Evolutionary conservation across 345 rosid genomes (phyloP), one percentile per base, ranked within the genome.

Genomic region (Citrus reticulata): DNA sequence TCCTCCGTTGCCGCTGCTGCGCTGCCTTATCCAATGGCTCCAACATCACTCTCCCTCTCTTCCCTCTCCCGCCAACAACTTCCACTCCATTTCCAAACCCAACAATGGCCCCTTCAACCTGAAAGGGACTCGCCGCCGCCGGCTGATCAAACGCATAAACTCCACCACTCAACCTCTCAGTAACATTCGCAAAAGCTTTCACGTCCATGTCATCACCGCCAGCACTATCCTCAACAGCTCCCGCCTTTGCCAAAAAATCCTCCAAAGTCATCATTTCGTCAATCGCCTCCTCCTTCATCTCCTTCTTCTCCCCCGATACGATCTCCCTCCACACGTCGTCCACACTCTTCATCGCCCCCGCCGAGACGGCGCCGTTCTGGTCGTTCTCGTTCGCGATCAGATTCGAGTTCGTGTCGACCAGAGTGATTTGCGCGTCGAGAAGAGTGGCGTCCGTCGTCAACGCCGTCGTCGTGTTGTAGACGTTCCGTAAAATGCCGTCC

Each of bases 291-390:
- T 89, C 91, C 84, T 96, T 96, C 92, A 87, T 68, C 77, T 84
- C 90, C 78, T 80, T 89, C 66, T 81, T 87, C 78, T 89, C 92
- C 46, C 88, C 90, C 2, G 91, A 89, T 19, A 92, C 91, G 67
- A 96, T 92, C 86, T 92, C 99, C 74, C 88, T 86, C 99, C 98
- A 93, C n/a, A 91, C 91, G 25, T 94, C 95, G 11, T 96, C 96
- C 8, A 84, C 95, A 2, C 83, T 90, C 81, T 80, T 89, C 59
- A 76, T 74, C 55, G 30, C 59, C 19, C 72, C 76, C 71, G 71
- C 60, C 9, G 76, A 74, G 39, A 78, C 75, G 64, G 46, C 51
- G 7, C 75, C 61, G 72, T 69, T 83, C 78, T 46, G 58, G 7
- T 54, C 78, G 61, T 54, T 64, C 64, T 64, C 68, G 7, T 11